Base-by-base conservation (phyloP, 1,139 yeast species). In the Kurtzmaniella natalensis region DNA sequence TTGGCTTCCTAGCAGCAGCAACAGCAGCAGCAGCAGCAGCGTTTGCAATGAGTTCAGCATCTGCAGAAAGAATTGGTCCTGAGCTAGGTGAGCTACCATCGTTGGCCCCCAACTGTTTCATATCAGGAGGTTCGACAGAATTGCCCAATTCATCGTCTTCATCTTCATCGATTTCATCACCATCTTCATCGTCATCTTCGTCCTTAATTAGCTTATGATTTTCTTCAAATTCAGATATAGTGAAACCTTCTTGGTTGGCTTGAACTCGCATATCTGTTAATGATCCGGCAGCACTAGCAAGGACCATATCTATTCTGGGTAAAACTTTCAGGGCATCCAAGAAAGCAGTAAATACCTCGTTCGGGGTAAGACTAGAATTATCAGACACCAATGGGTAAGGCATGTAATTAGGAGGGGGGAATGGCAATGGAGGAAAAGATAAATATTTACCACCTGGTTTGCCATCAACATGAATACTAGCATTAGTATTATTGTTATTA, bases 211-310 rank as follows among this genome's bases (percentile, higher is more conserved):
- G 26, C 20, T 25, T 35, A 34, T 38, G 42, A 13, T 28, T 22
- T 17, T 28, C 31, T 33, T 46, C 47, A 37, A 44, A 47, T 2
- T 43, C 46, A 19, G 41, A 31, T 8, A 48, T 41, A 9, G 54
- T 45, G 32, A 66, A 59, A 5, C 64, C 63, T 43, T 64, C 72
- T 16, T 54, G 47, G 6, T 33, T 34, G 0, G 73, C 71, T 38
- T 62, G 70, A 6, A 44, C 28, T 35, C 49, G 51, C 40, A 68
- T 50, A 33, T 68, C 74, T 40, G 53, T 56, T 28, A 69, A 56
- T 15, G 72, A 59, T 2, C 73, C 74, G 0, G 75, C 74, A 6
- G 74, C 75, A 46, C 72, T 65, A 7, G 75, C 75, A 15, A 66
- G 55, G 15, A 68, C 72, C 75, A 69, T 69, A 40, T 69, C 73